Percentiles rank a stretch among this genome's conserved stretches.
Evolutionary conservation across 2,329 filamentous ascomycete genomes (phyloP).

Genomic region (Tolypocladium amazonense): DNA sequence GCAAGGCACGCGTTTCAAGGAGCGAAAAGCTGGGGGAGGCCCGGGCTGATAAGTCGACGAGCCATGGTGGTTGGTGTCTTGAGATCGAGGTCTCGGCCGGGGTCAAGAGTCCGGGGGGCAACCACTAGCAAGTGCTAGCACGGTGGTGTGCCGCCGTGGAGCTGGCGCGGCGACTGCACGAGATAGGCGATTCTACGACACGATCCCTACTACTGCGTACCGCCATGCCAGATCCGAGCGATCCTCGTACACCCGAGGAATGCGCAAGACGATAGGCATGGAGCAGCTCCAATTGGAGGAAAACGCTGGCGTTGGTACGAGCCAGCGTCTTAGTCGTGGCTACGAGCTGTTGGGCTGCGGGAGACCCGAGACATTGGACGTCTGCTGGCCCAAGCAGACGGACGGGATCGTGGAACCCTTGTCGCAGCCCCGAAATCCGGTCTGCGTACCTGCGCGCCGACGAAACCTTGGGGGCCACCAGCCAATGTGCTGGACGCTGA

Average conservation of each 20-base stretch:
- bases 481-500: background rate
- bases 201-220: background rate
- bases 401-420: background rate
- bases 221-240: background rate
- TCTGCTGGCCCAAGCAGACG: too few relatives aligned
- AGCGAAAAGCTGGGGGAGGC: background rate
- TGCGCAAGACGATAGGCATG: background rate
- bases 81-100: background rate
- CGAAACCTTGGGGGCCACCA: background rate
- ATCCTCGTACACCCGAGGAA: background rate
- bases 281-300: background rate
- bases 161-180: too few relatives aligned
- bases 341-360: background rate
- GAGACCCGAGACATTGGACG: too few relatives aligned
- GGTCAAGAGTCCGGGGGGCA: background rate
- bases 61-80: background rate
- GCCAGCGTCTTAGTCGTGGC: background rate
- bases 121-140: background rate
- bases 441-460: background rate
- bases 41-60: background rate
- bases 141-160: background rate
- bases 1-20: background rate
- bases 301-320: background rate
- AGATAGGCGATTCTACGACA: too few relatives aligned
- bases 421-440: background rate